These are phyloP conservation scores for Fragilariopsis cylindrus DNA, from an alignment of 108 stramenopile species.

Conservation along the genomic window DNA sequence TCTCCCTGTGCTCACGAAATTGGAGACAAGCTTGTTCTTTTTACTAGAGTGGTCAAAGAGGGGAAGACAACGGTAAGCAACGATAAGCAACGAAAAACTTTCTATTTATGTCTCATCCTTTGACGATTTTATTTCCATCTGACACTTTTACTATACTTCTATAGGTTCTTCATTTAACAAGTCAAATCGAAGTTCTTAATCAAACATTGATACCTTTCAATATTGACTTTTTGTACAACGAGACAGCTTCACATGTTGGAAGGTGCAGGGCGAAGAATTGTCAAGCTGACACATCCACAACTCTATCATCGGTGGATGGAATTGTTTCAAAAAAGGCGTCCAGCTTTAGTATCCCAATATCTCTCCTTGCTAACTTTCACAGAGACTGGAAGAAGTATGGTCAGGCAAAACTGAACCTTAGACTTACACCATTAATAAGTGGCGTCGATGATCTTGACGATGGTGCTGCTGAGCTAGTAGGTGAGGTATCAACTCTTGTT, in stretches of 20 bases:
- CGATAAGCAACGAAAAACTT: neutral
- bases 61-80: slow-evolving; percentile 76
- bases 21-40: slow-evolving; percentile 42
- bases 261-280: slow-evolving; percentile 24
- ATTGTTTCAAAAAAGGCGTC: slow-evolving; percentile 8
- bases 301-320: neutral
- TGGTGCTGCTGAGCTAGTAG: neutral
- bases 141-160: neutral
- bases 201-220: slow-evolving; percentile 60
- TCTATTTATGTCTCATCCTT: neutral
- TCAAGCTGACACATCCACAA: neutral
- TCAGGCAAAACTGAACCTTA: slow-evolving; percentile 6
- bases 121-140: neutral
- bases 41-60: slow-evolving; percentile 59
- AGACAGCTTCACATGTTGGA: slow-evolving; percentile 7
- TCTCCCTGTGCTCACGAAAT: slow-evolving; percentile 44
- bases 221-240: slow-evolving; percentile 24
- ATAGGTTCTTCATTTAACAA: slow-evolving; percentile 71
- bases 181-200: slow-evolving; percentile 68
- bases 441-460: neutral
- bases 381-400: slow-evolving; percentile 16
- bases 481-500: slow-evolving; percentile 11
- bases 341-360: slow-evolving; percentile 22
- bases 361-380: slow-evolving; percentile 14
- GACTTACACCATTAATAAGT: slow-evolving; percentile 9